Base-by-base conservation (phyloP, 805 yeast species). In the Yarrowia alimentaria region DNA sequence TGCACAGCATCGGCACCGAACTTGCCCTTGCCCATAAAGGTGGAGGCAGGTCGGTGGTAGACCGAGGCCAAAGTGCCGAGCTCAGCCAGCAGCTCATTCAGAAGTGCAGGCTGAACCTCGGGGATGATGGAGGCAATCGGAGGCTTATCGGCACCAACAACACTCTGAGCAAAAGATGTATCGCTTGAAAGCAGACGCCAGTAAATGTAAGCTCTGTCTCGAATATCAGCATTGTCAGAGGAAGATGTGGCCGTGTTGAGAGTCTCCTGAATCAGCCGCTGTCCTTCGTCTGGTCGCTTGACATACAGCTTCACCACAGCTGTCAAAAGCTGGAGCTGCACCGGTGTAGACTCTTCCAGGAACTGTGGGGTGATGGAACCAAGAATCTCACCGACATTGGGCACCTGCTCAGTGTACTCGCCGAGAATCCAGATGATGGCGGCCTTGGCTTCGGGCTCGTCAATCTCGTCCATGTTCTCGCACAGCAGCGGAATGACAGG, bases 401-500 rank as follows among this genome's bases (percentile, higher is more conserved):
- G 69, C 11, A 84, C 71, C 0, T 68, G 57, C 9, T 69, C 68
- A 8, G 81, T 77, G 63, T 79, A 82, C 49, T 86, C 83, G 3
- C 96, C 95, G 17, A 85, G 65, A 13, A 90, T 79, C 97, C 97
- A 90, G 12, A 85, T 73, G 68, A 86, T 68, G 0, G 96, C 80
- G 8, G 82, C 73, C 60, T 81, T 83, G 0, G 96, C 79, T 53
- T 86, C 95, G 0, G 86, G 79, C 56, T 89, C 96, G 29, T 81
- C 80, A 5, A 86, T 72, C 8, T 71, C 65, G 48, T 79, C 80
- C 5, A 68, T 59, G 56, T 73, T 69, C 13, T 67, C 63, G 18
- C 78, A 65, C 28, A 81, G 60, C 9, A 63, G 64, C 3, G 69
- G 62, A 6, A 75, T 66, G 6, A 76, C 68, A 8, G 73, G 59